Evolutionary conservation across 768 basidiomycete species (phyloP), one percentile per base, ranked within the genome.

Genomic region (Candolleomyces efflorescens): DNA sequence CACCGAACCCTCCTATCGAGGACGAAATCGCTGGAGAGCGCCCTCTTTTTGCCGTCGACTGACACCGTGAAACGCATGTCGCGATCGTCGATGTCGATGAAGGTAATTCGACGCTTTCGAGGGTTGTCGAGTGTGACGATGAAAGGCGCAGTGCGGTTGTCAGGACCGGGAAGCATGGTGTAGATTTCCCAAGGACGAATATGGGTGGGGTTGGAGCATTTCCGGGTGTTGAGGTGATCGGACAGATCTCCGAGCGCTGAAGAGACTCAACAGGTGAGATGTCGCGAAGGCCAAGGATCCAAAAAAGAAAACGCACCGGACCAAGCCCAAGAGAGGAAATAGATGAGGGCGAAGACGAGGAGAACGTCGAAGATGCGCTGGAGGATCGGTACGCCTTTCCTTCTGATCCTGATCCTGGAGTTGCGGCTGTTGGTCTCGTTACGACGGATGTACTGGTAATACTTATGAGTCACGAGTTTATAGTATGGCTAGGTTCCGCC

Each of bases 61-160:
- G 44, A 51, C 26, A 55, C 47, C 41, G 49, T 46, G 54, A 60
- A 55, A 36, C 49, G 54, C 47, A 60, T 60, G 41, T 60, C 59
- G 39, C 59, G 59, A 12, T 60, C 18, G 48, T 60, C 59, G 48
- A 60, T 56, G 46, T 55, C 59, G 47, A 60, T 23, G 47, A 60
- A 50, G 22, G 59, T 20, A 15, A 60, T 26, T 48, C 43, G 39
- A 18, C 47, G 54, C 18, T 26, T 43, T 39, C 26, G 11, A 39
- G 23, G 37, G 54, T 24, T 47, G 44, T 53, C 44, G 27, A 49
- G 48, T 15, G 48, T 49, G 22, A 49, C 48, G 12, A 49, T 49
- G 48, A 49, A 49, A 6, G 48, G 48, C 17, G 23, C 23, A 17
- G 48, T 49, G 48, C 48, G 48, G 26, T 49, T 49, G 23, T 49